Evolutionary conservation across 2,329 filamentous ascomycete genomes (phyloP).

Genomic region (Pyrenophora seminiperda): DNA sequence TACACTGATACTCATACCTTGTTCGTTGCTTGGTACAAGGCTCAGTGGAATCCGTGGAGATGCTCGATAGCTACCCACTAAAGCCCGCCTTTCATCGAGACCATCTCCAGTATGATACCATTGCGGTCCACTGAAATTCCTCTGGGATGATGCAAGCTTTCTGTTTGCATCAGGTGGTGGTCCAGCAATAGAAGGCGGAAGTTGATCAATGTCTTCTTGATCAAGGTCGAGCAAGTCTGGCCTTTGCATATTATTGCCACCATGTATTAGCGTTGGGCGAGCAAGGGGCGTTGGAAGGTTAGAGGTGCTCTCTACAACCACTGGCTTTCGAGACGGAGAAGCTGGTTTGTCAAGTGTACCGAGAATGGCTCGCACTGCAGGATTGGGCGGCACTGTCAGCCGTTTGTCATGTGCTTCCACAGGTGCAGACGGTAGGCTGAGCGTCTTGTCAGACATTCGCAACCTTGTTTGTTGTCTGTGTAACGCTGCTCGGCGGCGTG

Average conservation of each 20-base stretch:
- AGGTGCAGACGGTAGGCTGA: conserved; percentile 21
- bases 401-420: conserved; percentile 31
- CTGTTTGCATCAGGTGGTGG: conserved; percentile 22
- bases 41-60: conserved; percentile 57
- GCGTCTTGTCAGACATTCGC: conserved; percentile 16
- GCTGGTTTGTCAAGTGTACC: conserved; percentile 41
- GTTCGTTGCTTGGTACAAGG: conserved; percentile 52
- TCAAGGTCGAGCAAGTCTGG: conserved; percentile 44
- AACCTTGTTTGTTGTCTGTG: conserved; percentile 37
- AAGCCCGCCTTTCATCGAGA: conserved; percentile 46
- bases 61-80: conserved; percentile 54
- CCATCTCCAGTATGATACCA: conserved; percentile 44
- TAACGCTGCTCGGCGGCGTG: conserved; percentile 47
- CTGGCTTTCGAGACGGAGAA: conserved; percentile 35
- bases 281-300: conserved; percentile 63
- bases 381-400: conserved; percentile 28
- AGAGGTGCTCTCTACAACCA: conserved; percentile 55
- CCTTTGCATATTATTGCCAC: conserved; percentile 8
- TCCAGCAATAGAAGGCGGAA: conserved; percentile 45
- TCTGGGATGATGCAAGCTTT: conserved; percentile 17
- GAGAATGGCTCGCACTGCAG: conserved; percentile 41
- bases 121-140: conserved; percentile 36
- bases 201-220: conserved; percentile 42
- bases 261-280: conserved; percentile 45
- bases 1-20: conserved; percentile 41